Conservation (phyloP, 192 early-diverging fungal species). For the Gonapodya prolifera region DNA sequence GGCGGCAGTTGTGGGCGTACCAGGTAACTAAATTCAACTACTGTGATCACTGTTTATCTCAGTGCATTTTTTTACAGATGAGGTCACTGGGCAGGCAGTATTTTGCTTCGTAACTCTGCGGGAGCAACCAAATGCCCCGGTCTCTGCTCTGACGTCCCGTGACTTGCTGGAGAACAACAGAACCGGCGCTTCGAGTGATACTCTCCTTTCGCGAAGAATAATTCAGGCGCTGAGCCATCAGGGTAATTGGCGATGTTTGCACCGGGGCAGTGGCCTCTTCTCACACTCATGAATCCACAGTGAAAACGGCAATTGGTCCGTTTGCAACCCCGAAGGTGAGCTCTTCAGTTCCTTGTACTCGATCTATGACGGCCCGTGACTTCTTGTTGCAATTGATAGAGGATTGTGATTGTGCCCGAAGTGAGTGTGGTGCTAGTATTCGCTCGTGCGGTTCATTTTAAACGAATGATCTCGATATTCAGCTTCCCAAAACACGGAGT, state of each 20-base stretch:
- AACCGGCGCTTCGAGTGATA: neutral
- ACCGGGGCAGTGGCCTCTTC: too few species aligned
- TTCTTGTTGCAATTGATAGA: neutral
- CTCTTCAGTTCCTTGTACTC: neutral
- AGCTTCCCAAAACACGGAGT: slow-evolving; percentile 88
- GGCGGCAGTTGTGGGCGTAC: slow-evolving; percentile 77
- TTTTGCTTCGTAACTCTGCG: slow-evolving; percentile 67
- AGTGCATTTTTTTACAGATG: too few species aligned
- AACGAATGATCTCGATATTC: too few species aligned
- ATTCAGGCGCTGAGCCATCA: neutral
- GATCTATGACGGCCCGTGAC: too few species aligned
- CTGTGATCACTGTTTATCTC: too few species aligned
- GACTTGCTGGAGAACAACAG: neutral
- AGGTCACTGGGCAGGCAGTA: slow-evolving; percentile 85
- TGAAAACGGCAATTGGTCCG: slow-evolving; percentile 60
- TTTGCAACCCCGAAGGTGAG: slow-evolving; percentile 79
- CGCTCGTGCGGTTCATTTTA: too few species aligned
- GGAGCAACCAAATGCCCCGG: neutral
- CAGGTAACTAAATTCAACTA: too few species aligned
- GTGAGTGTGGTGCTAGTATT: neutral
- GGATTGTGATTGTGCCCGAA: neutral
- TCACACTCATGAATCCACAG: too few species aligned
- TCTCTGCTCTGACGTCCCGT: neutral
- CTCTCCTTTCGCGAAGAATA: neutral
- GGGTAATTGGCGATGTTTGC: neutral